Evolutionary conservation across 805 yeast genomes (phyloP).

Genomic region (Teunomyces pallodes): DNA sequence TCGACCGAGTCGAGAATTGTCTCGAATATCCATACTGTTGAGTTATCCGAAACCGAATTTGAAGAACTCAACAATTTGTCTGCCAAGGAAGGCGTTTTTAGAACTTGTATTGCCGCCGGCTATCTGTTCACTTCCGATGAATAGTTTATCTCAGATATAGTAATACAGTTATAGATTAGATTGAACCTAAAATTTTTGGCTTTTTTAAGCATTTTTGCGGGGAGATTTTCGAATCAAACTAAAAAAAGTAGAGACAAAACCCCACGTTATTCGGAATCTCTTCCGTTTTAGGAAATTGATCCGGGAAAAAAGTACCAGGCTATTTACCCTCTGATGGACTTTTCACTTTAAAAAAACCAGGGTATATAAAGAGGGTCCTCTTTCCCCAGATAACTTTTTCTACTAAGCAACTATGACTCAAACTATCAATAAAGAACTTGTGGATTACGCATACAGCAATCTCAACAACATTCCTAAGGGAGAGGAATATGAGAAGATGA

Average conservation of each 20-base stretch:
- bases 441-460: conserved; percentile 32
- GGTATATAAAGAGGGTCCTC: background rate
- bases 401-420: background rate
- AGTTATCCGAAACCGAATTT: conserved; percentile 35
- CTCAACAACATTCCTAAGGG: conserved; percentile 33
- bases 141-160: background rate
- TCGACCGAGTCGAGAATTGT: conserved; percentile 33
- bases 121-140: conserved; percentile 15
- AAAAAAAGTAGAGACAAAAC: background rate
- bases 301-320: no score
- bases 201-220: background rate
- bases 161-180: background rate
- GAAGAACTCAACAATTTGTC: conserved; percentile 30
- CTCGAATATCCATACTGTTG: conserved; percentile 36
- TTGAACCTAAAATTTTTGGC: background rate
- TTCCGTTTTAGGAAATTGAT: no score
- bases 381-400: background rate
- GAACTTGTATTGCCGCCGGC: conserved; percentile 26
- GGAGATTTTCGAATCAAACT: no score
- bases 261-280: background rate
- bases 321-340: no score
- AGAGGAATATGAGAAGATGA: conserved; percentile 54
- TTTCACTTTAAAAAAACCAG: no score
- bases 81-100: conserved; percentile 28
- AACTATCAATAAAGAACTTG: conserved; percentile 29